Evolutionary conservation across 192 early-diverging fungal genomes (phyloP).

Genomic region (Jimgerdemannia flammicorona): DNA sequence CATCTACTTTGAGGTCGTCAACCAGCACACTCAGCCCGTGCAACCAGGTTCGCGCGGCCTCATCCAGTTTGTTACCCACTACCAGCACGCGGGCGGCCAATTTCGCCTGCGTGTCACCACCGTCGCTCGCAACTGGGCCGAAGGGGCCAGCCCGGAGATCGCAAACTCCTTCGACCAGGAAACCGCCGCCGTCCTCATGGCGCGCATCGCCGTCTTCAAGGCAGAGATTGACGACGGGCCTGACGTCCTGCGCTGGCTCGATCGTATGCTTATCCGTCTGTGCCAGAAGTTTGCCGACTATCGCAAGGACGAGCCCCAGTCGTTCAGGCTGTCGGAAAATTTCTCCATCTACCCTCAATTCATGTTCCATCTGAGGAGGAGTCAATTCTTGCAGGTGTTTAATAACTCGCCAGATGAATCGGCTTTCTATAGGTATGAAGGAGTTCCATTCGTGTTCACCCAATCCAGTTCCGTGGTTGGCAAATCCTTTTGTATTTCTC

Average conservation of each 20-base stretch:
- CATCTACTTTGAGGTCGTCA: conserved; percentile 96
- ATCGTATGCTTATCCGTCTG: conserved; percentile 97
- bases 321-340: conserved; percentile 86
- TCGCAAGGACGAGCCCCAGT: conserved; percentile 90
- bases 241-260: conserved; percentile 96
- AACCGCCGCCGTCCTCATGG: conserved; percentile 95
- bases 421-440: conserved; percentile 71
- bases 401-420: conserved; percentile 99
- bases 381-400: conserved; percentile 98
- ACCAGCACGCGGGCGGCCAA: conserved; percentile 91
- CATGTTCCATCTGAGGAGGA: conserved; percentile 97
- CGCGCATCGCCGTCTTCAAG: conserved; percentile 95
- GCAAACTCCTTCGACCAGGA: conserved; percentile 96
- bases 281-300: conserved; percentile 98
- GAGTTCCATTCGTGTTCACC: too few relatives aligned
- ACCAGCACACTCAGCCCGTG: conserved; percentile 75
- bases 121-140: conserved; percentile 81
- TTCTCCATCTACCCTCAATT: conserved; percentile 99
- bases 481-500: neutral
- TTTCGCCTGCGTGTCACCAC: conserved; percentile 93
- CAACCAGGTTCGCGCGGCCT: conserved; percentile 82
- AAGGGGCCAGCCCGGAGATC: conserved; percentile 81
- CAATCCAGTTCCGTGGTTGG: neutral
- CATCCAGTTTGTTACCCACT: conserved; percentile 94
- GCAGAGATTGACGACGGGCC: conserved; percentile 96